phyloP scores from a whole-genome alignment of 805 yeast genomes.

The Dipodascus albidus region DNA sequence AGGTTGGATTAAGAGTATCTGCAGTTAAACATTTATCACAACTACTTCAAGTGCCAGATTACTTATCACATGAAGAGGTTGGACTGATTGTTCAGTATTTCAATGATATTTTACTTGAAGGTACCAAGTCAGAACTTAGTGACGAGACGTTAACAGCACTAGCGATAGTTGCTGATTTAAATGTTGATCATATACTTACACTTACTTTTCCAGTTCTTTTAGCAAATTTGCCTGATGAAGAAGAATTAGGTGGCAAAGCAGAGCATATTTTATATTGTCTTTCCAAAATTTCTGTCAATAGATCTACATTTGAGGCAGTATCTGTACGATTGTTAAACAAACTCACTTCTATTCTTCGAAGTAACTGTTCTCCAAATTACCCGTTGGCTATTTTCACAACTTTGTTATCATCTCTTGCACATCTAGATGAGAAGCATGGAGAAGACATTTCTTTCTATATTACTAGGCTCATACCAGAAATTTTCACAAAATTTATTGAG shows the following conservation, averaged over 20 bases:
- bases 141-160: constrained; percentile 46
- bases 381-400: constrained; percentile 20
- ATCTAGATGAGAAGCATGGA: constrained; percentile 9
- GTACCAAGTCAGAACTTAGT: constrained; percentile 39
- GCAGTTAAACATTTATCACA: constrained; percentile 55
- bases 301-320: constrained; percentile 28
- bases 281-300: constrained; percentile 24
- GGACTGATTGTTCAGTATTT: constrained; percentile 54
- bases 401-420: constrained; percentile 17
- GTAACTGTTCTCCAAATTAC: constrained; percentile 8
- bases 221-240: constrained; percentile 38
- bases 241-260: constrained; percentile 19
- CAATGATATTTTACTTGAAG: constrained; percentile 45
- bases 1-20: constrained; percentile 55
- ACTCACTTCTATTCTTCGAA: constrained; percentile 17
- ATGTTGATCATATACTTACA: constrained; percentile 35
- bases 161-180: constrained; percentile 30
- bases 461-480: constrained; percentile 12
- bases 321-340: constrained; percentile 28
- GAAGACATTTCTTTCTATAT: constrained; percentile 15
- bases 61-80: constrained; percentile 43
- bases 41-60: constrained; percentile 33
- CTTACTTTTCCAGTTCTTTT: constrained; percentile 42
- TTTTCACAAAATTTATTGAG: constrained; percentile 10
- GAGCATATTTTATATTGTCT: constrained; percentile 23